Percentiles rank a stretch among this genome's conserved stretches.
Evolutionary conservation across 495 filamentous ascomycete genomes (phyloP).

Genomic region (Neurospora discreta): DNA sequence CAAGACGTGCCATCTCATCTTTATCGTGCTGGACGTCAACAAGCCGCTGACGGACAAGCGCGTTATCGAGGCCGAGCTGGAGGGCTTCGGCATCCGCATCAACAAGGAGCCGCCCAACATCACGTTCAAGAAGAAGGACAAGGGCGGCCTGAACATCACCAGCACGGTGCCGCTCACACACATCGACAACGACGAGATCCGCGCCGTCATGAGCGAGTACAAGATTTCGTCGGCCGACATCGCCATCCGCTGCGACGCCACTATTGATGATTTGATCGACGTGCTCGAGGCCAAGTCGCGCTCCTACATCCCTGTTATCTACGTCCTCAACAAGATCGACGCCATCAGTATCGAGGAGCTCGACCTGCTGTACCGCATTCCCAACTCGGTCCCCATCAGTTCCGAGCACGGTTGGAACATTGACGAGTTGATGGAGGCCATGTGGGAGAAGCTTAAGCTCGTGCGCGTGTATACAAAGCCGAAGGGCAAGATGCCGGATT

Average conservation of each 20-base stretch:
- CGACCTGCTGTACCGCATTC: constrained; percentile 90
- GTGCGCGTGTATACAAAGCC: constrained; percentile 95
- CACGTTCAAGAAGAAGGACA: constrained; percentile 97
- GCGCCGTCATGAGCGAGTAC: constrained; percentile 95
- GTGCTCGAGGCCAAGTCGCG: constrained; percentile 89
- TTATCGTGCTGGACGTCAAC: constrained; percentile 97
- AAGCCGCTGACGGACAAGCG: constrained; percentile 96
- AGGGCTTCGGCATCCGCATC: constrained; percentile 95
- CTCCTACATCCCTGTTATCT: constrained; percentile 94
- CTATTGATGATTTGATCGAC: constrained; percentile 80
- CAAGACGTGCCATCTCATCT: constrained; percentile 97
- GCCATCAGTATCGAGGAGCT: constrained; percentile 95
- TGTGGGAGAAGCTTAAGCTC: constrained; percentile 95
- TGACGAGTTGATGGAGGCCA: constrained; percentile 89
- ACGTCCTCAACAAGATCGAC: constrained; percentile 98
- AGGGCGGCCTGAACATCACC: constrained; percentile 89
- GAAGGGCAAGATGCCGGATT: constrained; percentile 90
- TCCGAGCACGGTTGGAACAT: constrained; percentile 98
- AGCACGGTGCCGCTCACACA: constrained; percentile 85
- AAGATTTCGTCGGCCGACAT: constrained; percentile 96
- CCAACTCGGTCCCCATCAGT: constrained; percentile 91
- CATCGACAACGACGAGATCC: constrained; percentile 92
- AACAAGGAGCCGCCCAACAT: constrained; percentile 98
- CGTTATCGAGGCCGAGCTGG: constrained; percentile 91
- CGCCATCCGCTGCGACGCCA: constrained; percentile 91